These are phyloP conservation scores for Pisolithus microcarpus DNA, from an alignment of 768 basidiomycete genomes.

Conservation along the genomic window DNA sequence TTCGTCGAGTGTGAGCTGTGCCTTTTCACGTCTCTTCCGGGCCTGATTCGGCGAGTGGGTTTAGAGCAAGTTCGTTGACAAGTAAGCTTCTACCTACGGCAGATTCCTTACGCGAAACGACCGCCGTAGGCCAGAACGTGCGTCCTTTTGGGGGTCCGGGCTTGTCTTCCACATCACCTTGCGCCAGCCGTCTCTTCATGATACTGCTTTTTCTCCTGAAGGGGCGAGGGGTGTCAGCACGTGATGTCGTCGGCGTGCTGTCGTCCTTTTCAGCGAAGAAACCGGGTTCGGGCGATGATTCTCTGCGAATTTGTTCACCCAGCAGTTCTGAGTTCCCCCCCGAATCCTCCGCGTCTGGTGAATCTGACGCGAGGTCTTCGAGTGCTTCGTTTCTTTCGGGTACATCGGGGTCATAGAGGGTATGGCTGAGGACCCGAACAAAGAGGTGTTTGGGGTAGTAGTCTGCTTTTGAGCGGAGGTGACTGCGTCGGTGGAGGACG, in stretches of 20 bases:
- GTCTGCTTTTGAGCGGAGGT: slow-evolving; percentile 59
- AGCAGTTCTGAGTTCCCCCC: background rate
- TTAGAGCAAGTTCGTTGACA: background rate
- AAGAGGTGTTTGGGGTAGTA: slow-evolving; percentile 69
- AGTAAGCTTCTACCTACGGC: background rate
- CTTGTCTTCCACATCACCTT: background rate
- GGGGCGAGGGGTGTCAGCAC: background rate
- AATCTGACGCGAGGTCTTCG: slow-evolving; percentile 1
- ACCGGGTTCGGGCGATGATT: slow-evolving; percentile 25
- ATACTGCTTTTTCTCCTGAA: background rate
- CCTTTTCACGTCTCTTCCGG: slow-evolving; percentile 7
- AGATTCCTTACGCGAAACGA: slow-evolving; percentile 3
- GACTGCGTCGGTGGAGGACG: slow-evolving; percentile 48
- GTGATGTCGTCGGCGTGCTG: slow-evolving; percentile 3
- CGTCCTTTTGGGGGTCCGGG: background rate
- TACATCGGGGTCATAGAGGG: slow-evolving; percentile 27
- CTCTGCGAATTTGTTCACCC: slow-evolving; percentile 20
- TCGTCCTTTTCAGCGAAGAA: background rate
- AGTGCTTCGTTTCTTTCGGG: slow-evolving; percentile 11
- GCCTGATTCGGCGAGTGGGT: background rate
- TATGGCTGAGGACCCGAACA: slow-evolving; percentile 59
- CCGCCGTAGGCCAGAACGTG: background rate
- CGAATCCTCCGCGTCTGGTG: background rate
- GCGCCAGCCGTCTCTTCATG: slow-evolving; percentile 1
- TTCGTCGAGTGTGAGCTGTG: slow-evolving; percentile 15